These are phyloP conservation scores for Plasmodium billcollinsi DNA, from an alignment of 169 alveolate species.

Conservation along the genomic window DNA sequence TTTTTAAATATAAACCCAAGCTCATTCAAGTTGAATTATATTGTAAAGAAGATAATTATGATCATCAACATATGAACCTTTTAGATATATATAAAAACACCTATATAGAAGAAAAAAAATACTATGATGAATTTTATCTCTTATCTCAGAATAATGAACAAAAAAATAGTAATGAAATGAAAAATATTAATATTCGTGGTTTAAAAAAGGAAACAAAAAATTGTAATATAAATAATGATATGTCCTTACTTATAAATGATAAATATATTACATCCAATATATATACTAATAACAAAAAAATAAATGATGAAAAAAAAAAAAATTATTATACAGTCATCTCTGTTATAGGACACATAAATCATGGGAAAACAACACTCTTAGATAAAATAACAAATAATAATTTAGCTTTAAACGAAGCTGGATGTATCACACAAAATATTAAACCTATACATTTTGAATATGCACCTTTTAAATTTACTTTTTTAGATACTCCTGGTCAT, in stretches of 20 bases:
- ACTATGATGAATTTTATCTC: conserved; percentile 8
- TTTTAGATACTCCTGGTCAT: conserved; percentile 90
- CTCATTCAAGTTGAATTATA: conserved; percentile 84
- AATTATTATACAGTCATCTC: conserved; percentile 84
- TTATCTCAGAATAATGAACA: not conserved
- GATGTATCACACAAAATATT: conserved; percentile 79
- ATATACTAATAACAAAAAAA: conserved; percentile 14
- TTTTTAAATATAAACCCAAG: conserved; percentile 82
- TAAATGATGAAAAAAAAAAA: conserved; percentile 5
- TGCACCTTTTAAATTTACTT: conserved; percentile 76
- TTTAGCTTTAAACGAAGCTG: conserved; percentile 75
- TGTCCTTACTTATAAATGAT: not conserved
- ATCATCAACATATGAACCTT: not conserved
- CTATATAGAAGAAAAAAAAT: conserved; percentile 22
- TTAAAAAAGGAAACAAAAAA: not conserved
- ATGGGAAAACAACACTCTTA: conserved; percentile 90
- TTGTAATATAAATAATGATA: not conserved
- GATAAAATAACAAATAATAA: conserved; percentile 76
- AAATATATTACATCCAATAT: not conserved
- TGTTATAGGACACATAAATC: conserved; percentile 90
- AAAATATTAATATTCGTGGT: not conserved
- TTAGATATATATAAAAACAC: conserved; percentile 41
- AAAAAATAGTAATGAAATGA: not conserved
- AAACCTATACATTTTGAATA: conserved; percentile 69
- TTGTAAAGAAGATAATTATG: conserved; percentile 79